Percentiles rank a stretch among this genome's conserved stretches.
These are phyloP conservation scores for Talaromyces sp. DNA, from an alignment of 2,329 filamentous ascomycete species.

Conservation along the genomic window DNA sequence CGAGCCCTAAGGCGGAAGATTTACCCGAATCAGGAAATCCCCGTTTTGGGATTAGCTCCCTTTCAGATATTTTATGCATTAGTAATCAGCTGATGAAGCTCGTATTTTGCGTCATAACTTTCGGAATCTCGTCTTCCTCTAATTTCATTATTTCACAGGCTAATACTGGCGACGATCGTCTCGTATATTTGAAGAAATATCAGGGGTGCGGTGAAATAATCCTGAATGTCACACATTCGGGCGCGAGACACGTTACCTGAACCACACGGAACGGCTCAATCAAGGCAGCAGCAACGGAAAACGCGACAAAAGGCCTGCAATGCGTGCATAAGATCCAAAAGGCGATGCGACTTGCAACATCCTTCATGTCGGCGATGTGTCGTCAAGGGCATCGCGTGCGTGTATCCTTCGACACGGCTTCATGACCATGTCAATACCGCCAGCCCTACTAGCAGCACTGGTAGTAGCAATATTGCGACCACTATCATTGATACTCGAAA, in stretches of 20 bases:
- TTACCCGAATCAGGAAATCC: too few relatives aligned
- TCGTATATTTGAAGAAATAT: too few relatives aligned
- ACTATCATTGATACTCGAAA: neutral
- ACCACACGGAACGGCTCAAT: neutral
- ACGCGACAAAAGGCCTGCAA: constrained; percentile 16
- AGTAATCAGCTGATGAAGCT: too few relatives aligned
- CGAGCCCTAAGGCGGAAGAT: too few relatives aligned
- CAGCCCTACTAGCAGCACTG: neutral
- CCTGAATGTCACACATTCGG: too few relatives aligned
- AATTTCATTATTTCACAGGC: too few relatives aligned
- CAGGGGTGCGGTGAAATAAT: too few relatives aligned
- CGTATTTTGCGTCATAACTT: too few relatives aligned
- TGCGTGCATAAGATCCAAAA: constrained; percentile 15
- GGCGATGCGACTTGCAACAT: constrained; percentile 16
- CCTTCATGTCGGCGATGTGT: constrained; percentile 16
- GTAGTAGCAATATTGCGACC: neutral
- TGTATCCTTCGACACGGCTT: constrained; percentile 14
- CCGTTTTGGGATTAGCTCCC: too few relatives aligned
- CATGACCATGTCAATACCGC: constrained; percentile 3
- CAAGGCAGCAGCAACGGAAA: constrained; percentile 3
- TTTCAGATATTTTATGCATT: too few relatives aligned
- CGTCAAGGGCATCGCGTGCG: neutral
- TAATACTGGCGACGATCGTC: too few relatives aligned
- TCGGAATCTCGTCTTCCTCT: too few relatives aligned
- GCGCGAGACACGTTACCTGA: neutral